These are phyloP conservation scores for Podaxis sp. DNA, from an alignment of 768 basidiomycete species.

Conservation along the genomic window DNA sequence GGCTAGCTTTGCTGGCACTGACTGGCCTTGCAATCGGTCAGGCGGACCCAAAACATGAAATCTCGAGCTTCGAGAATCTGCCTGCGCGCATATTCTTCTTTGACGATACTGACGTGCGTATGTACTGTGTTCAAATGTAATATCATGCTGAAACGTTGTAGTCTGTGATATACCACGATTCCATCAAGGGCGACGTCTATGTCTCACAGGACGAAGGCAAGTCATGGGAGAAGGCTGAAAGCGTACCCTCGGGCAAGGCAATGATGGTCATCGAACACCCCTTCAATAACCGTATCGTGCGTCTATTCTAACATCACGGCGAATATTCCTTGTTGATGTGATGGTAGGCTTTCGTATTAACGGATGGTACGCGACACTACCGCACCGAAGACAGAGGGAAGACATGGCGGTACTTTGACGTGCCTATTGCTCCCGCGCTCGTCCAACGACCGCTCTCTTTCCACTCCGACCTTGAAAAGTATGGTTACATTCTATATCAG, in stretches of 20 bases:
- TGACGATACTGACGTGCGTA: conserved; percentile 77
- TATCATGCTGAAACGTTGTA: conserved; percentile 7
- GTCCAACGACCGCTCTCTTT: conserved; percentile 75
- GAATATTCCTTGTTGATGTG: background rate
- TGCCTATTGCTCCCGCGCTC: conserved; percentile 58
- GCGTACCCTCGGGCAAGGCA: conserved; percentile 56
- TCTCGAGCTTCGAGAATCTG: conserved; percentile 64
- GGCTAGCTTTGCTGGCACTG: conserved; percentile 4
- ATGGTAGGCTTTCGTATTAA: conserved; percentile 81
- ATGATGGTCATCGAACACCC: conserved; percentile 85
- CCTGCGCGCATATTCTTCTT: conserved; percentile 86
- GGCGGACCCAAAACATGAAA: conserved; percentile 37
- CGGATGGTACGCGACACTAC: conserved; percentile 74
- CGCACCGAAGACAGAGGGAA: conserved; percentile 85
- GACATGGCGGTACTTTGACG: conserved; percentile 81
- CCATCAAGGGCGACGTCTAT: conserved; percentile 61
- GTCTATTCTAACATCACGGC: conserved; percentile 16
- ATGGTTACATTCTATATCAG: conserved; percentile 77
- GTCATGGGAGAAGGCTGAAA: conserved; percentile 48
- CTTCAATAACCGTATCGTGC: conserved; percentile 71
- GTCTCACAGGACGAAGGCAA: conserved; percentile 90
- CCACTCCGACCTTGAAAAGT: conserved; percentile 73
- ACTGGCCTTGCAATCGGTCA: background rate
- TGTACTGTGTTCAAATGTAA: background rate
- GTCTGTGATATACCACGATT: conserved; percentile 79